phyloP scores from a whole-genome alignment of 2,329 filamentous ascomycete genomes.

The Chalara sp. region DNA sequence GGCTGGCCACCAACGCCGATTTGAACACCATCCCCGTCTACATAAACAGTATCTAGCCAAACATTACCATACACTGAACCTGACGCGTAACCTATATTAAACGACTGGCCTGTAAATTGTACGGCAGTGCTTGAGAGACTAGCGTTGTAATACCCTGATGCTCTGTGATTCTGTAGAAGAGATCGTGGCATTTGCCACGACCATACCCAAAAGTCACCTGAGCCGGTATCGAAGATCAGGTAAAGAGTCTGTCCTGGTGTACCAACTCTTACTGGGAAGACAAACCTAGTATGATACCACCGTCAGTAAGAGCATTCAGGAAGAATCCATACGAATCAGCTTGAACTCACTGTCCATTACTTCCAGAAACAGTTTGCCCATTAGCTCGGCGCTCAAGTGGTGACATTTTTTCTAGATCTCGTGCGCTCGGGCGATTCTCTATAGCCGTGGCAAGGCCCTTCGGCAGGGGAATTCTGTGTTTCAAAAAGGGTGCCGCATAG shows the following conservation, averaged over 20 bases:
- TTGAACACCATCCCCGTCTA: constrained; percentile 3
- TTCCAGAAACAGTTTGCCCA: constrained; percentile 9
- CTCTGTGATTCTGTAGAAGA: constrained; percentile 20
- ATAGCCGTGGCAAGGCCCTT: constrained; percentile 8
- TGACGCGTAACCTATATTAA: constrained; percentile 7
- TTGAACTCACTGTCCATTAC: constrained; percentile 12
- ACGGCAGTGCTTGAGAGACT: constrained; percentile 5
- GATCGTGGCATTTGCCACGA: constrained; percentile 14
- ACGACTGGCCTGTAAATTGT: constrained; percentile 12
- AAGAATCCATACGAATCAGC: not conserved
- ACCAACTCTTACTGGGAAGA: constrained; percentile 14
- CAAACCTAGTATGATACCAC: constrained; percentile 7
- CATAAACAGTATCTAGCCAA: constrained; percentile 12
- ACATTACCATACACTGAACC: constrained; percentile 5
- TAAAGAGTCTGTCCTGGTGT: constrained; percentile 16
- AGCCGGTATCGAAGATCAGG: constrained; percentile 19
- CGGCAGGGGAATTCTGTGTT: constrained; percentile 14
- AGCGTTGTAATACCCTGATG: constrained; percentile 20
- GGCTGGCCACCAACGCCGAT: constrained; percentile 11
- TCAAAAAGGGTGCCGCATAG: constrained; percentile 14
- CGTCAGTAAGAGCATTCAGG: not conserved
- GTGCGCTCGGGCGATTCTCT: not conserved
- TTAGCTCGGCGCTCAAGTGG: constrained; percentile 2
- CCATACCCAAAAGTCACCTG: constrained; percentile 22
- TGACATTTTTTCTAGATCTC: not conserved